These are phyloP conservation scores for Mesembryanthemum crystallinum DNA, from an alignment of 148 eudicot genomes.

Conservation along the genomic window DNA sequence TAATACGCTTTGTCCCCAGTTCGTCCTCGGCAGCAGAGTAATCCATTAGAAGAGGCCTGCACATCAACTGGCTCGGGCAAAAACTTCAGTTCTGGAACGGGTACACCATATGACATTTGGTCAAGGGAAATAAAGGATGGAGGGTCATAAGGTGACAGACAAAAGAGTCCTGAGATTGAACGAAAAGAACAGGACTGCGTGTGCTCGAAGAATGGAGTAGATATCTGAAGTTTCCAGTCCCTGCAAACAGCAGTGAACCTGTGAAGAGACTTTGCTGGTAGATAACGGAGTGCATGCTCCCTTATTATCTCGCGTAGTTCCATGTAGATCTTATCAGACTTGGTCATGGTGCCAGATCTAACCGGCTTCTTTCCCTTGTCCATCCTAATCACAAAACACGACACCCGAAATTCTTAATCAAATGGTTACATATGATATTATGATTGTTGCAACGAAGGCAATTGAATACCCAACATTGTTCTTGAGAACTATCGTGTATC, in stretches of 20 bases:
- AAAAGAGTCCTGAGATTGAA: constrained; percentile 46
- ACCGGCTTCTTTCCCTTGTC: constrained; percentile 40
- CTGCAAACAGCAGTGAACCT: constrained; percentile 45
- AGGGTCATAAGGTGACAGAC: constrained; percentile 31
- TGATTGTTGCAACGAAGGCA: too few species aligned
- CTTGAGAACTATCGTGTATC: background rate
- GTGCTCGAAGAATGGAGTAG: constrained; percentile 55
- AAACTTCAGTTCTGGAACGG: constrained; percentile 46
- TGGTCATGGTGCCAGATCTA: constrained; percentile 14
- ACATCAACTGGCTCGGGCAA: constrained; percentile 50
- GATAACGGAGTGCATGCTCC: constrained; percentile 52
- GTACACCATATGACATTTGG: constrained; percentile 50
- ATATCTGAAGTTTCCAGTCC: constrained; percentile 59
- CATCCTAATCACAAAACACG: constrained; percentile 30
- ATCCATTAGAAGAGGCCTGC: constrained; percentile 51
- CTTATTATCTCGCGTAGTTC: constrained; percentile 53
- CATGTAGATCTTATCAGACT: constrained; percentile 37
- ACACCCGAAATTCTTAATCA: background rate
- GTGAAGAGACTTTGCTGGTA: constrained; percentile 63
- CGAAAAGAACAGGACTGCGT: constrained; percentile 44
- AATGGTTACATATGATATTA: background rate
- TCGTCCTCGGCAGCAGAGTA: constrained; percentile 55
- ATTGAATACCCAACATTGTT: background rate
- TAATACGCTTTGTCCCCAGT: constrained; percentile 44
- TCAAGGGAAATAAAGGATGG: constrained; percentile 46